Evolutionary conservation across 78 protist species (phyloP), one percentile per base, ranked within the genome.

Genomic region (Chrysochromulina tobinii): DNA sequence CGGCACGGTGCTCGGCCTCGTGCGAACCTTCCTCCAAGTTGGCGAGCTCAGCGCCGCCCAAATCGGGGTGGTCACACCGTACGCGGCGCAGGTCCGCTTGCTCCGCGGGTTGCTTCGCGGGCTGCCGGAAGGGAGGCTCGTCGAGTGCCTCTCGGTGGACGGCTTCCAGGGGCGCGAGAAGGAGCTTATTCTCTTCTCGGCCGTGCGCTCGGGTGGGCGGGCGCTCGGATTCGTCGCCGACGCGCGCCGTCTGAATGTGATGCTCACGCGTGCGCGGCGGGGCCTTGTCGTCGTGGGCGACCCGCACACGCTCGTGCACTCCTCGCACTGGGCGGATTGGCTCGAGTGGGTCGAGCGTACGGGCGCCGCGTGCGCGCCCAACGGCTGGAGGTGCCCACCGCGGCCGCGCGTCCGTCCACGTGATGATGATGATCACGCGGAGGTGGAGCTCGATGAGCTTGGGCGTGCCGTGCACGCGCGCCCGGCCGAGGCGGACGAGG

Each of bases 111-210:
- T 59, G 12, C 12, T 7, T 12, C 23, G 23, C 64, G 12, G 64
- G 7, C 64, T 59, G 23, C 64, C 64, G 12, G 8, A 3, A 25
- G 73, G 18, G 0, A 12, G 15, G 14, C 50, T 4, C 6, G 83
- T 97, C 55, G 97, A 97, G 61, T 90, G 96, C 61, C 95, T 92
- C 21, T 94, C 97, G 8, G 98, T 97, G 3, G 98, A 97, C 92
- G 98, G 98, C 21, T 97, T 97, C 85, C 98, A 97, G 72, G 98
- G 98, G 27, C 90, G 98, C 18, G 98, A 97, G 90, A 97, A 97
- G 86, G 9, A 4, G 4, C 27, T 38, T 9, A 27, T 25, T 20
- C 72, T 66, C 27, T 66, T 18, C 25, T 66, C 23, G n/a, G 72
- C 72, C 27, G 14, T 18, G 72, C 27, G 27, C 4, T 8, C 23